phyloP scores from a whole-genome alignment of 805 yeast genomes.

The Candida chilensis region DNA sequence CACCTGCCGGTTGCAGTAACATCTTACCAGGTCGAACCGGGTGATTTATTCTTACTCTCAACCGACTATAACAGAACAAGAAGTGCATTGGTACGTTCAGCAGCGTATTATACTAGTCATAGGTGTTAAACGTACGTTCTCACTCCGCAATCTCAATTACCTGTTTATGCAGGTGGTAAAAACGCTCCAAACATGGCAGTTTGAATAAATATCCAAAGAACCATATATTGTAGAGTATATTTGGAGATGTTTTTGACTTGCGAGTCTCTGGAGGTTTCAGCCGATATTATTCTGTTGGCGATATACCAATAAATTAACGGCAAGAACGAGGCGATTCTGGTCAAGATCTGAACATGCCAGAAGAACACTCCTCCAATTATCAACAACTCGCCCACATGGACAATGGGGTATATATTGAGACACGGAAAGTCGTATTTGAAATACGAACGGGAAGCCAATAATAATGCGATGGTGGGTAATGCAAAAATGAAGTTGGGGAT shows the following conservation, averaged over 20 bases:
- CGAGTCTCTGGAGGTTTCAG: slow-evolving; percentile 3
- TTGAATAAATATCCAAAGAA: slow-evolving; percentile 62
- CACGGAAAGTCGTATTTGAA: slow-evolving; percentile 25
- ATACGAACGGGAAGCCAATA: slow-evolving; percentile 27
- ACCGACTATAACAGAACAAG: too few species aligned
- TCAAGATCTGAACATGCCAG: slow-evolving; percentile 84
- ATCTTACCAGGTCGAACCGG: too few species aligned
- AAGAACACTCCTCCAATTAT: slow-evolving; percentile 42
- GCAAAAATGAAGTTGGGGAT: slow-evolving; percentile 78
- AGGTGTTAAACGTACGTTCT: too few species aligned
- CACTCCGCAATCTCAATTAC: too few species aligned
- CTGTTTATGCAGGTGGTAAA: slow-evolving; percentile 78
- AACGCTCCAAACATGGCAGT: slow-evolving; percentile 71
- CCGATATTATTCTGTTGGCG: slow-evolving; percentile 20
- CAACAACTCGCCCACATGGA: slow-evolving; percentile 31
- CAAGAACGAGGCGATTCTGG: slow-evolving; percentile 66
- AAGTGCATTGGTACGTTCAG: too few species aligned
- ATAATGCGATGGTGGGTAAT: slow-evolving; percentile 49
- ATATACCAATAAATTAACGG: slow-evolving; percentile 74
- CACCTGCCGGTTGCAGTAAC: too few species aligned
- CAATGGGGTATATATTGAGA: slow-evolving; percentile 23
- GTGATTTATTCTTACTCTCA: too few species aligned
- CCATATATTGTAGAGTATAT: slow-evolving; percentile 30
- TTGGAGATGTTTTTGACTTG: slow-evolving; percentile 8
- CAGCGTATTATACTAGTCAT: too few species aligned